Base-by-base conservation (phyloP, 805 yeast species). In the Saturnispora sanitii region DNA sequence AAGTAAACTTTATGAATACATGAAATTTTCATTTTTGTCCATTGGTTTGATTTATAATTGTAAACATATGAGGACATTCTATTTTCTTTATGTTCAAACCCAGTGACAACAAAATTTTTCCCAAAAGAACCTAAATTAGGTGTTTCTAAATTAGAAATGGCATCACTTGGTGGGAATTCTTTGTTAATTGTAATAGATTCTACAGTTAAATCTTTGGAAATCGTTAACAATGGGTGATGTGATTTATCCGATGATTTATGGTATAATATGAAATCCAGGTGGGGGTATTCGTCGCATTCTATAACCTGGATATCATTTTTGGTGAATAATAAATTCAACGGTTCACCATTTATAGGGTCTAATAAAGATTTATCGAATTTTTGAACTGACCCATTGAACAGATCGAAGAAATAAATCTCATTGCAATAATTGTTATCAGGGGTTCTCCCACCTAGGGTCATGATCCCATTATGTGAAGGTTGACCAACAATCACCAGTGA, bases 121-220 rank as follows among this genome's bases (percentile, higher is more conserved):
- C 87, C 88, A 53, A 80, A 81, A 11, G 68, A 53, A 1, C 77
- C 84, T 18, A 81, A 76, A 0, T 75, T 67, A 2, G 87, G 83
- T 47, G 64, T 71, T 15, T 35, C 35, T 18, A 49, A 35, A 15
- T 19, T 33, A 1, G 44, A 33, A 12, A 47, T 42, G 17, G 46
- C 41, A 25, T 25, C 27, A 18, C 32, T 26, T n/a, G 27, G 28
- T 4, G 5, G 22, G n/a, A n/a, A n/a, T n/a, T n/a, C n/a, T n/a
- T n/a, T n/a, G n/a, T n/a, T n/a, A 11, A 15, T 22, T 22, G 4
- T 33, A n/a, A 33, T 15, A 11, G 29, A n/a, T 6, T 22, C 28
- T 2, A 25, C 20, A 6, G 22, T 18, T 3, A 32, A 23, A 29
- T 39, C 42, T 12, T 33, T 27, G 8, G 17, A 13, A 15, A 40